phyloP scores from a whole-genome alignment of 176 grass and related monocot species.

The Tuctoria greenei region DNA sequence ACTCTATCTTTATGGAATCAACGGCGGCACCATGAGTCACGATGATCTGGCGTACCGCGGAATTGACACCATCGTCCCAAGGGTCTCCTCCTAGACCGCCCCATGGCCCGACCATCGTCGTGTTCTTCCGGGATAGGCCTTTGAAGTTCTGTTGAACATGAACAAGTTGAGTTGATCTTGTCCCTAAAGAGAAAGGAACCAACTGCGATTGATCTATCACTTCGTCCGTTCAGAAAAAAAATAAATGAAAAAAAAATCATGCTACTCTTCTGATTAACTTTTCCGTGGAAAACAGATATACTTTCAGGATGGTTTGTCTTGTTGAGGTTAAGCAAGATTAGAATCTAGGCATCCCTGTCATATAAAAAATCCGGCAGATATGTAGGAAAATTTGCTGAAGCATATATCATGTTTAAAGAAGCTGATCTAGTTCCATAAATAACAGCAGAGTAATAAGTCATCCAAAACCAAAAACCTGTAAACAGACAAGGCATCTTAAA shows the following conservation, averaged over 20 bases:
- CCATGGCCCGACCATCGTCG: conserved; percentile 47
- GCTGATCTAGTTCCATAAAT: neutral
- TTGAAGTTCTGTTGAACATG: conserved; percentile 44
- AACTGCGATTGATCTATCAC: neutral
- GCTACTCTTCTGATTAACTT: neutral
- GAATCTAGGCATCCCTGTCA: neutral
- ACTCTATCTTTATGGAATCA: conserved; percentile 50
- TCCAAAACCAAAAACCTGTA: neutral
- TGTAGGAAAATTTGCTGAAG: neutral
- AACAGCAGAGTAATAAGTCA: neutral
- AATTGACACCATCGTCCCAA: conserved; percentile 54
- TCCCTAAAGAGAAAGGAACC: neutral
- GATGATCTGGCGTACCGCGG: conserved; percentile 41
- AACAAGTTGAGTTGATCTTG: neutral
- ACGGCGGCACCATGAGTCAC: conserved; percentile 41
- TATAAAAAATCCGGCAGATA: neutral
- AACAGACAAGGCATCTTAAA: neutral
- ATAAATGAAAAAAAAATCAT: neutral
- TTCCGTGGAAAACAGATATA: neutral
- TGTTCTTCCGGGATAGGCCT: conserved; percentile 36
- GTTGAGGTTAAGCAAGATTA: neutral
- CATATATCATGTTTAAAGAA: neutral
- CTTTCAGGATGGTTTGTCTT: neutral
- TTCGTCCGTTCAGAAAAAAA: neutral
- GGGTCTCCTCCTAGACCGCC: conserved; percentile 50